A percentile compares a stretch with the other conserved stretches of the same genome.
Conservation (phyloP, 2,329 filamentous ascomycete genomes). For the Botrytis paeoniae region DNA sequence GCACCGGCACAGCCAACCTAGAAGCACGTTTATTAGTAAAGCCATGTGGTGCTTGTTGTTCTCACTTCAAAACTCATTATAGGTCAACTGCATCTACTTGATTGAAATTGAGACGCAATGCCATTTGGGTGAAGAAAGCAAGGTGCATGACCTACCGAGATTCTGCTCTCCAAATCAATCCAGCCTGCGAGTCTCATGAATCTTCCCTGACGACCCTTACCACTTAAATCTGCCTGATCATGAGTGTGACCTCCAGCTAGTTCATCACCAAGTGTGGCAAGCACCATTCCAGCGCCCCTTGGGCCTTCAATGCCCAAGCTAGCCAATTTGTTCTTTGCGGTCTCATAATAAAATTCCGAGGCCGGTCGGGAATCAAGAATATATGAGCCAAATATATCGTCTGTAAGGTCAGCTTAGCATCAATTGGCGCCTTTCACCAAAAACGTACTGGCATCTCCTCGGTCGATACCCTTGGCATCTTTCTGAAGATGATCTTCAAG, state of each 20-base stretch:
- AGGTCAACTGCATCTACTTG: neutral
- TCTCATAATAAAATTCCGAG: constrained; percentile 68
- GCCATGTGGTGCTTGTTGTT: neutral
- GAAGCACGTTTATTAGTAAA: neutral
- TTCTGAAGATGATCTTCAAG: constrained; percentile 36
- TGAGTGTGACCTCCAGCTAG: constrained; percentile 25
- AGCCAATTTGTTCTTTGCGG: constrained; percentile 63
- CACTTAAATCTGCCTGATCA: constrained; percentile 40
- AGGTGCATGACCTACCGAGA: constrained; percentile 54
- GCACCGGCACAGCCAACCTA: constrained; percentile 81
- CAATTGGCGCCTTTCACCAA: neutral
- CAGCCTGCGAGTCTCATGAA: constrained; percentile 66
- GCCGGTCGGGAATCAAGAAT: constrained; percentile 65
- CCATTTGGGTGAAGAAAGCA: neutral
- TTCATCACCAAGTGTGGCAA: constrained; percentile 58
- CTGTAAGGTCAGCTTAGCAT: constrained; percentile 29
- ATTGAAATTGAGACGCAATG: neutral
- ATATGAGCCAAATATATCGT: constrained; percentile 43
- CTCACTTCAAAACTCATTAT: neutral
- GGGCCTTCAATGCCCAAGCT: constrained; percentile 49
- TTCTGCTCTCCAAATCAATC: constrained; percentile 69
- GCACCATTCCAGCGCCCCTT: constrained; percentile 50
- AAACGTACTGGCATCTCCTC: constrained; percentile 31
- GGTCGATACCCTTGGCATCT: constrained; percentile 34
- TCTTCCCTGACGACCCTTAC: constrained; percentile 57